A percentile compares a stretch with the other conserved stretches of the same genome.
These are phyloP conservation scores for Elongisporangium anandrum DNA, from an alignment of 352 stramenopile genomes.

Conservation along the genomic window DNA sequence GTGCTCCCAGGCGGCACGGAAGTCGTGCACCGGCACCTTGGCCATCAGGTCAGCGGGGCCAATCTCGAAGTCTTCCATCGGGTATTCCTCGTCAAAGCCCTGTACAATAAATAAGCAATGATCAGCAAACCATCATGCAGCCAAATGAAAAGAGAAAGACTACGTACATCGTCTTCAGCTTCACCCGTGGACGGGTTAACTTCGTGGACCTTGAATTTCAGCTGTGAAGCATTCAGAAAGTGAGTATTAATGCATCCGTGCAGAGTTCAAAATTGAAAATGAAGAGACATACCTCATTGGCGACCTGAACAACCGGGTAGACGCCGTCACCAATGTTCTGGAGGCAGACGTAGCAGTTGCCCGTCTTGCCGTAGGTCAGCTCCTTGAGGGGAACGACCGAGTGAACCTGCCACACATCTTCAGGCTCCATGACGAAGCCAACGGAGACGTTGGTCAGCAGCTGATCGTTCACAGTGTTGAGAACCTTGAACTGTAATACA, in stretches of 20 bases:
- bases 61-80: conserved; percentile 97
- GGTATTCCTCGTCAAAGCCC: conserved; percentile 98
- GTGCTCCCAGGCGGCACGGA: conserved; percentile 95
- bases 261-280: neutral
- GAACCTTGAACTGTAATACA: conserved; percentile 91
- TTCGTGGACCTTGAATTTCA: conserved; percentile 95
- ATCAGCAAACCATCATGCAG: too few species aligned
- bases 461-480: conserved; percentile 99
- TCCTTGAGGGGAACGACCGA: conserved; percentile 85
- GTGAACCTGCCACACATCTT: conserved; percentile 91
- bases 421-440: conserved; percentile 87
- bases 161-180: conserved; percentile 60
- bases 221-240: conserved; percentile 23
- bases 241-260: conserved; percentile 1
- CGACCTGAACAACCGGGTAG: conserved; percentile 87
- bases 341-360: conserved; percentile 93
- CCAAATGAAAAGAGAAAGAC: neutral
- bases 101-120: conserved; percentile 10
- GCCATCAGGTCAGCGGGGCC: conserved; percentile 96
- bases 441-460: conserved; percentile 93
- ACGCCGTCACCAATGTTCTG: conserved; percentile 69
- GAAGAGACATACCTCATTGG: conserved; percentile 76
- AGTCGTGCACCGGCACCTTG: conserved; percentile 95
- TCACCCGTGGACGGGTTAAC: conserved; percentile 95
- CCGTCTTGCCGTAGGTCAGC: conserved; percentile 93